Evolutionary conservation across 768 basidiomycete species (phyloP), one percentile per base, ranked within the genome.

Genomic region (Myochromella boudieri): DNA sequence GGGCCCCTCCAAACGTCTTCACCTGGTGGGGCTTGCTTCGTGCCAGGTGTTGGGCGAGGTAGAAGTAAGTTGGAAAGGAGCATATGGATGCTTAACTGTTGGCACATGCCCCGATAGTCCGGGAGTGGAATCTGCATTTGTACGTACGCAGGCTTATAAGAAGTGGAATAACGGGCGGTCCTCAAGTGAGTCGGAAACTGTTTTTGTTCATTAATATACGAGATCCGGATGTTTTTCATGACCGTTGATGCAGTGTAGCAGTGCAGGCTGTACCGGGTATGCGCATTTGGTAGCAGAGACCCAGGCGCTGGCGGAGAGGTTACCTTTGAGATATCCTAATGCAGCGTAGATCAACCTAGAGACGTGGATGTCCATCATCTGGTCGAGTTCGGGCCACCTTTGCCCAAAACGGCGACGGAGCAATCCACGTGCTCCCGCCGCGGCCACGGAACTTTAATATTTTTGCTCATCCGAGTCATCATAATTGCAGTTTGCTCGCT

Each of bases 211-310:
- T 65, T 68, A 68, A 70, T 73, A 71, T 72, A 71, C 59, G 70
- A 67, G 68, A 65, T 67, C 64, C 74, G 74, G 74, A 62, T 60
- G 69, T 66, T 64, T 66, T 69, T 63, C 63, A 71, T 70, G 64
- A 55, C 73, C 71, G 74, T 70, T 69, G 66, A 71, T 68, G 68
- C 68, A 64, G 67, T 71, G 68, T 69, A 63, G 56, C 53, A 60
- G 61, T 57, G 50, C 60, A 64, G 63, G 64, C 66, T 70, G 67
- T 68, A 68, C 70, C 60, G 62, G 59, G 56, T 62, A 66, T 61
- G 66, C 69, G 68, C 59, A 73, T 74, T 68, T 69, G 72, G 74
- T 54, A 68, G 61, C 64, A 66, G 55, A 64, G 71, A 71, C 68
- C 74, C 74, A 65, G 58, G 46, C 56, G 60, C 63, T 56, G 57